These are phyloP conservation scores for Myriosclerotinia duriaeana DNA, from an alignment of 2,329 filamentous ascomycete genomes.

Conservation along the genomic window DNA sequence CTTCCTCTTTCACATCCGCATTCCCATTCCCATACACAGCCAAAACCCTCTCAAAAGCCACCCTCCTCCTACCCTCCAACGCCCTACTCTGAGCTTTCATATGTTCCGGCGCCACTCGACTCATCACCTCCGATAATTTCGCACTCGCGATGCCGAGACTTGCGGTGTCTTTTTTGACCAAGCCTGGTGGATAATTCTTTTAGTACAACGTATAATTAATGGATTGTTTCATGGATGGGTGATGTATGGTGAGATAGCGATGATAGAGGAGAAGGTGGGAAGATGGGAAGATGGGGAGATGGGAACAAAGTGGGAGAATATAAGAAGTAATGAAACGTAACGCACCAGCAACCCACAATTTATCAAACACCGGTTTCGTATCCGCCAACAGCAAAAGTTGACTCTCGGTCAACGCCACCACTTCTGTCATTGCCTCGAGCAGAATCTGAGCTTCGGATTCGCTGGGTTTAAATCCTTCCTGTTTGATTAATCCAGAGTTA, in stretches of 20 bases:
- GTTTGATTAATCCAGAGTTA: background rate
- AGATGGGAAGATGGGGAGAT: background rate
- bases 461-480: slow-evolving; percentile 7
- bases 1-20: background rate
- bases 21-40: background rate
- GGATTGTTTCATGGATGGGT: too few relatives aligned
- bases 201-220: background rate
- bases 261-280: too few relatives aligned
- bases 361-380: slow-evolving; percentile 15
- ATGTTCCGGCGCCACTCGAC: background rate
- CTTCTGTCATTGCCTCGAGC: slow-evolving; percentile 1
- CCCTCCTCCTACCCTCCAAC: background rate
- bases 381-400: slow-evolving; percentile 1
- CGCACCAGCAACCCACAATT: slow-evolving; percentile 14
- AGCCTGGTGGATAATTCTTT: background rate
- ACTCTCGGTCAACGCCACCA: slow-evolving; percentile 1
- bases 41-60: background rate
- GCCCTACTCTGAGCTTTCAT: background rate
- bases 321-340: background rate
- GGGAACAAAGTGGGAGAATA: too few relatives aligned
- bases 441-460: background rate
- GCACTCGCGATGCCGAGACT: background rate
- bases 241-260: background rate
- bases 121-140: background rate
- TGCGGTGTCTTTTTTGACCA: background rate